These are phyloP conservation scores for Macadamia integrifolia DNA, from an alignment of 164 flowering plant species.

Conservation along the genomic window DNA sequence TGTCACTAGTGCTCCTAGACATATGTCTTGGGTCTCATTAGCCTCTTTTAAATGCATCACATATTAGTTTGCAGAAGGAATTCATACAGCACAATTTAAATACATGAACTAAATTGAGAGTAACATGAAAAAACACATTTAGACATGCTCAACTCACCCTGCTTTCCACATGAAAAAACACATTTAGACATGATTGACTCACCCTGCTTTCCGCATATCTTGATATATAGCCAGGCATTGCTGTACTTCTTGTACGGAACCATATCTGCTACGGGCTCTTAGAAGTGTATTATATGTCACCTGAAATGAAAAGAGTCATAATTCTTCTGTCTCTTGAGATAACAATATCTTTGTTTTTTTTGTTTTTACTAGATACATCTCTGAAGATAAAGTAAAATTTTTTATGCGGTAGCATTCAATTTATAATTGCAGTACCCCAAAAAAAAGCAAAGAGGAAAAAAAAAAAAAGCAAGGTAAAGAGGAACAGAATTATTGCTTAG, in stretches of 20 bases:
- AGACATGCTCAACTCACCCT: constrained; percentile 47
- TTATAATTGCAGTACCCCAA: too few relatives aligned
- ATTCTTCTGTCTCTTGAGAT: background rate
- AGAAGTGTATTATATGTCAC: constrained; percentile 88
- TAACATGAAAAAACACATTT: background rate
- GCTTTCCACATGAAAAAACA: constrained; percentile 56
- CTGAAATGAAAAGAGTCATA: constrained; percentile 33
- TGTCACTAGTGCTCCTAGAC: too few relatives aligned
- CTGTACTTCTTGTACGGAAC: constrained; percentile 72
- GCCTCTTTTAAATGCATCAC: background rate
- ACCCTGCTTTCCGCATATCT: constrained; percentile 94
- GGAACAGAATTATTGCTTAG: background rate
- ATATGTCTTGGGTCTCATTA: too few relatives aligned
- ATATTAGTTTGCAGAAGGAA: background rate
- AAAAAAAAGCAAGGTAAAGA: background rate
- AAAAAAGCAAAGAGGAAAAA: background rate
- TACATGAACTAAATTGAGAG: background rate
- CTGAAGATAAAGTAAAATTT: background rate
- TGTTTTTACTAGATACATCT: background rate
- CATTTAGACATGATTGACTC: constrained; percentile 11
- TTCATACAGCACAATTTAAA: background rate
- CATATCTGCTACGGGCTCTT: constrained; percentile 72
- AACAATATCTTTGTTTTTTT: background rate
- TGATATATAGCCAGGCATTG: constrained; percentile 82
- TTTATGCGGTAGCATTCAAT: too few relatives aligned